phyloP scores from a whole-genome alignment of 345 rosid genomes.

The Leavenworthia alabamica region DNA sequence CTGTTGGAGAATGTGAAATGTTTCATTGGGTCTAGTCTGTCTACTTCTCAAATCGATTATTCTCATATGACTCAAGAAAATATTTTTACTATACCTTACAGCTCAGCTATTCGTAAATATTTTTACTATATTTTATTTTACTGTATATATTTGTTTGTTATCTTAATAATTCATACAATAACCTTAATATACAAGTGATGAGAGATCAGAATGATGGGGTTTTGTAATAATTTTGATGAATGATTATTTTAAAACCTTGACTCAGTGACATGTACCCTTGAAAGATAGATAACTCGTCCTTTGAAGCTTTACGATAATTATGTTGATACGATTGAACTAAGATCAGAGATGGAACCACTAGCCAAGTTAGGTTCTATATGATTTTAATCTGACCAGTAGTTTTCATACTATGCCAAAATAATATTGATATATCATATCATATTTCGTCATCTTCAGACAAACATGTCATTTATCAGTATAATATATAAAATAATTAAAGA shows the following conservation, averaged over 20 bases:
- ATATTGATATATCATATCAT: not conserved
- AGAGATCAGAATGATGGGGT: too few relatives aligned
- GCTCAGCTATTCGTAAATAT: too few relatives aligned
- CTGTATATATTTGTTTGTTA: too few relatives aligned
- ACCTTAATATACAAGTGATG: too few relatives aligned
- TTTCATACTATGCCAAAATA: not conserved
- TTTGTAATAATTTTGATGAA: too few relatives aligned
- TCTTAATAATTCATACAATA: too few relatives aligned
- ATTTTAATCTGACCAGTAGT: not conserved
- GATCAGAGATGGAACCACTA: not conserved
- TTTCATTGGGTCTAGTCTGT: too few relatives aligned
- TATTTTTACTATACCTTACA: too few relatives aligned
- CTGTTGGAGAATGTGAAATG: too few relatives aligned
- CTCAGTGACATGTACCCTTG: not conserved
- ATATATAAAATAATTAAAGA: not conserved
- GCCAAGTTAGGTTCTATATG: not conserved
- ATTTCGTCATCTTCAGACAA: not conserved
- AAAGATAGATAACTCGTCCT: not conserved
- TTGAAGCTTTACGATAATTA: not conserved
- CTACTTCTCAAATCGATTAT: too few relatives aligned
- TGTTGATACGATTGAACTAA: not conserved
- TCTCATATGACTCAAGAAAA: too few relatives aligned
- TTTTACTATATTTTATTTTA: too few relatives aligned
- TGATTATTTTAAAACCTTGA: not conserved
- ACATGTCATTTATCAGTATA: not conserved